phyloP scores from a whole-genome alignment of 305 asterid genomes.

The Lippia alba region DNA sequence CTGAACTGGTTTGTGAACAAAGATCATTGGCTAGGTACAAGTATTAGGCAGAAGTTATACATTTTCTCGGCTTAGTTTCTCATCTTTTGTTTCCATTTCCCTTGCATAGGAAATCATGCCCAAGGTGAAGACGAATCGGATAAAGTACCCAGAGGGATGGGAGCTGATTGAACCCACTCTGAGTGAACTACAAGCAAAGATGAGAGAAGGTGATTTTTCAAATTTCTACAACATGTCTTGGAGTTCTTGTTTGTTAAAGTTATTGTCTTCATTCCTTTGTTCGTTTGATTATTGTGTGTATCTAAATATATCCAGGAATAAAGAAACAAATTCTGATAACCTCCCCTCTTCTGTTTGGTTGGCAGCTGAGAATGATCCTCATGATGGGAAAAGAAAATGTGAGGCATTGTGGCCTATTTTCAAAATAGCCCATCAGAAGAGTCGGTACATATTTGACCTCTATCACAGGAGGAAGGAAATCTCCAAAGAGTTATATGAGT shows the following conservation, averaged over 20 bases:
- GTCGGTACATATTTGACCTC: slow-evolving; percentile 81
- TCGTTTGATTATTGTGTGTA: background rate
- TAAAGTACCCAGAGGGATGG: slow-evolving; percentile 79
- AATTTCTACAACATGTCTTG: background rate
- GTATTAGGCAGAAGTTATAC: background rate
- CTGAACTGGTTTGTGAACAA: slow-evolving; percentile 1
- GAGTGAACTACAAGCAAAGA: slow-evolving; percentile 70
- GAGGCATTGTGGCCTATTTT: slow-evolving; percentile 88
- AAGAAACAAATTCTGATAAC: background rate
- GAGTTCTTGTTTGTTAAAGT: background rate
- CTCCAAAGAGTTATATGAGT: slow-evolving; percentile 76
- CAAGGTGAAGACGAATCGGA: slow-evolving; percentile 69
- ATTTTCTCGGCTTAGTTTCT: slow-evolving; percentile 7
- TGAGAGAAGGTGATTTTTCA: slow-evolving; percentile 68
- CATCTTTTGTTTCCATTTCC: slow-evolving; percentile 14
- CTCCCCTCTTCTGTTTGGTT: background rate
- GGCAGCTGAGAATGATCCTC: slow-evolving; percentile 81
- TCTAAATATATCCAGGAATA: background rate
- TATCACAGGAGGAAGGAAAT: slow-evolving; percentile 78
- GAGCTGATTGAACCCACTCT: slow-evolving; percentile 83
- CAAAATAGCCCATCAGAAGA: slow-evolving; percentile 85
- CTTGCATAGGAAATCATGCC: slow-evolving; percentile 53
- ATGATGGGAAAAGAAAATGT: slow-evolving; percentile 79
- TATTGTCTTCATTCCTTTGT: background rate
- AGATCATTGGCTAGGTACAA: background rate